A percentile compares a stretch with the other conserved stretches of the same genome.
phyloP scores from a whole-genome alignment of 192 early-diverging fungal genomes.

The Mortierella alpina region DNA sequence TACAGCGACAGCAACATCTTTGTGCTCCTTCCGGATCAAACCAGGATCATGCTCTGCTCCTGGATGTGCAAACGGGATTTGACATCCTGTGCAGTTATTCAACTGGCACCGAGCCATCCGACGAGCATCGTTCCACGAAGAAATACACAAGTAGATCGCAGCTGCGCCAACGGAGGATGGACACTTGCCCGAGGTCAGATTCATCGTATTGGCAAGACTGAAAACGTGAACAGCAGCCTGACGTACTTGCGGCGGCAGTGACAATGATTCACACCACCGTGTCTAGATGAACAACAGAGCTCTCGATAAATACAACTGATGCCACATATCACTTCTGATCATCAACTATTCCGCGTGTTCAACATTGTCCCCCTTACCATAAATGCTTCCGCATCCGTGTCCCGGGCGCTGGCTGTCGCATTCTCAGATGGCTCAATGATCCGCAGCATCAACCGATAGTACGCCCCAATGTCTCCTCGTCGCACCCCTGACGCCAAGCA shows the following conservation, averaged over 20 bases:
- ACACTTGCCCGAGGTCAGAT: constrained; percentile 72
- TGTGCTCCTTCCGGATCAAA: constrained; percentile 60
- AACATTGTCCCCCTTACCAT: constrained; percentile 49
- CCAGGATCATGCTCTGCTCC: constrained; percentile 33
- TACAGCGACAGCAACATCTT: constrained; percentile 65
- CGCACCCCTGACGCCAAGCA: constrained; percentile 69
- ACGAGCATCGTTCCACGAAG: constrained; percentile 65
- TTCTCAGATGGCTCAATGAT: constrained; percentile 61
- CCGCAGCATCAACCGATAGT: constrained; percentile 71
- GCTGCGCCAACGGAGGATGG: constrained; percentile 73
- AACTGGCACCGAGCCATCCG: constrained; percentile 30
- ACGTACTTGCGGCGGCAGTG: constrained; percentile 62
- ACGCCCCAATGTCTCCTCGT: constrained; percentile 71
- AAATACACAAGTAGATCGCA: constrained; percentile 69
- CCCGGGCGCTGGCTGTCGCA: constrained; percentile 30
- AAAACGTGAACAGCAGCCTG: constrained; percentile 63
- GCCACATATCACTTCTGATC: not conserved
- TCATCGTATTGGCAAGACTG: constrained; percentile 66
- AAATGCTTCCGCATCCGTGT: constrained; percentile 53
- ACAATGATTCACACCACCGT: constrained; percentile 69
- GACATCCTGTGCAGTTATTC: constrained; percentile 34
- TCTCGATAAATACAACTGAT: constrained; percentile 27
- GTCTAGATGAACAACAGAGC: constrained; percentile 36
- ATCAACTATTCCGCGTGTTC: not conserved
- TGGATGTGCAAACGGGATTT: constrained; percentile 28